Base-by-base conservation (phyloP, 202 grass and related monocot species). In the Zizania palustris region DNA sequence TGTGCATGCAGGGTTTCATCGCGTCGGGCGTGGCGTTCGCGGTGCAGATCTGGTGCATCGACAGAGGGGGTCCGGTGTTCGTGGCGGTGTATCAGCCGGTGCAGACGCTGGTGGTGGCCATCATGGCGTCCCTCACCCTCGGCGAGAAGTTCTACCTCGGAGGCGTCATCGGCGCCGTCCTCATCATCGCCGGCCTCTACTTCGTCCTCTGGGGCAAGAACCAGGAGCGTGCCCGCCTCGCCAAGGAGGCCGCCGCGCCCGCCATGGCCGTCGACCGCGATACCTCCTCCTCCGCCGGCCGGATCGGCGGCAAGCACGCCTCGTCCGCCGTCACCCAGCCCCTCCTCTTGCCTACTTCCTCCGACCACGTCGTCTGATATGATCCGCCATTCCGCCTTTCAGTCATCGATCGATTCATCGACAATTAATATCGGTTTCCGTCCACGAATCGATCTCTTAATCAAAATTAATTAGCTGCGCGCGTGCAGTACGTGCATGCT, bases 91-190 rank as follows among this genome's bases (percentile, higher is more conserved):
- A 99, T 78, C 96, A 99, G 79, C 96, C 96, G 1, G 96, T 99
- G 4, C 92, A 99, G 80, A 99, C 96, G 16, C 85, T 99, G 3
- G 96, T 99, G 37, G 96, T 99, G 1, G 96, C 96, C 21, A 91
- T 99, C 89, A 87, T 85, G 92, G 89, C 96, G 40, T 90, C 96
- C 42, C 57, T 96, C 54, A 93, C 96, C 80, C 86, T 99, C 1
- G 92, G 96, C 57, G 96, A 99, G 79, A 89, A 93, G 78, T 99
- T 99, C 96, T 99, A 99, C 83, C 96, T 99, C 9, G 96, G 96
- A 11, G 92, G 95, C 18, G 73, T 98, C 78, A 92, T 98, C 68
- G 95, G 95, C 51, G 95, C 95, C 40, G 69, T 81, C n/a, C 60
- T 98, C 69, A 98, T 98, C 95, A 76, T 98, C 74, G 28, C 72